Evolutionary conservation across 306 rosid genomes (phyloP).

Genomic region (Glycine latifolia): DNA sequence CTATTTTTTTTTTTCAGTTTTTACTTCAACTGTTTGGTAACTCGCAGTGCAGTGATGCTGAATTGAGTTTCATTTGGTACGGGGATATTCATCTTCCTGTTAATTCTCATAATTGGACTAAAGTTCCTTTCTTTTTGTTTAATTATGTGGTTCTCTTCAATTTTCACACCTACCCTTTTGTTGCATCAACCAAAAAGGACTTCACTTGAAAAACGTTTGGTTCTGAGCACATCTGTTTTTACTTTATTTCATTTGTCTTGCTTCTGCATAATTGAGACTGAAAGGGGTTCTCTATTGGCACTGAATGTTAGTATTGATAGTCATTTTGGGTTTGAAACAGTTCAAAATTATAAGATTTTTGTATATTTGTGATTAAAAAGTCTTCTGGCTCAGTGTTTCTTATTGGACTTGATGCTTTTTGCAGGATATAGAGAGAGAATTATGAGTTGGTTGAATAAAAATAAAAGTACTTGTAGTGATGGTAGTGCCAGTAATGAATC

Average conservation of each 20-base stretch:
- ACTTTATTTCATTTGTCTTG: conserved; percentile 21
- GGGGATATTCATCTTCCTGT: conserved; percentile 31
- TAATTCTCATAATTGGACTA: conserved; percentile 8
- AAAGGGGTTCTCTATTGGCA: conserved; percentile 14
- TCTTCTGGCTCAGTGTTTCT: conserved; percentile 13
- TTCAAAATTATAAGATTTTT: conserved; percentile 23
- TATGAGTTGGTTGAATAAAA: conserved; percentile 57
- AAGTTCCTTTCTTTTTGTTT: conserved; percentile 9
- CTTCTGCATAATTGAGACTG: conserved; percentile 17
- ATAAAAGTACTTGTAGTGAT: conserved; percentile 40
- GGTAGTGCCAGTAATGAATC: conserved; percentile 44
- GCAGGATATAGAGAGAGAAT: conserved; percentile 44
- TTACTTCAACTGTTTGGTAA: conserved; percentile 12
- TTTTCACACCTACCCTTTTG: conserved; percentile 36
- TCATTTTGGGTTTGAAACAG: conserved; percentile 23
- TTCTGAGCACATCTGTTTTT: not conserved
- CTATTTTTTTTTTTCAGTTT: not conserved
- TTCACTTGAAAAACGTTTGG: not conserved
- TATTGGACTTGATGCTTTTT: conserved; percentile 27
- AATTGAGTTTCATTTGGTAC: conserved; percentile 41
- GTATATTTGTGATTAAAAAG: conserved; percentile 10
- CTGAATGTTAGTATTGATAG: not conserved
- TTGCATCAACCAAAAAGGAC: conserved; percentile 19
- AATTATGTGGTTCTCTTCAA: not conserved
- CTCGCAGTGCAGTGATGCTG: not conserved